These are phyloP conservation scores for Kwoniella mangroviensis DNA, from an alignment of 768 basidiomycete species.

Conservation along the genomic window DNA sequence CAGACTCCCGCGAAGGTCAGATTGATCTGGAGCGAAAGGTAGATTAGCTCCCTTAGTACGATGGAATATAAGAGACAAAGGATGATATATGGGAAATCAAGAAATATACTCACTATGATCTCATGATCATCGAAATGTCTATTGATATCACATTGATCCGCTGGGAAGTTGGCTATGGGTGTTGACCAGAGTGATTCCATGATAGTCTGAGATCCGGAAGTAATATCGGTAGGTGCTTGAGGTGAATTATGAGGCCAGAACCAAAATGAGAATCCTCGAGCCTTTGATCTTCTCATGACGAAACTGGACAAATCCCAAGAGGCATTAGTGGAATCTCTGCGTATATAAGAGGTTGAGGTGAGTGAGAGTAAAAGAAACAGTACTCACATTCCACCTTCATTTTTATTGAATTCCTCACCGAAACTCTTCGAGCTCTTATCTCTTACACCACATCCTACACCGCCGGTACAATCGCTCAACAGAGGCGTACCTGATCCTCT, in stretches of 20 bases:
- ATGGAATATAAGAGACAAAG: not conserved
- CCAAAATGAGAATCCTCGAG: conserved; percentile 20
- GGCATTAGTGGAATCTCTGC: no score
- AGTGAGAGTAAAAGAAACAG: not conserved
- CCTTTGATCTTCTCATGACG: conserved; percentile 21
- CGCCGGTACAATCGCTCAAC: conserved; percentile 18
- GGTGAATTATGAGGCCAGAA: conserved; percentile 15
- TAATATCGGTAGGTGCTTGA: conserved; percentile 1
- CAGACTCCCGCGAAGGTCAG: conserved; percentile 20
- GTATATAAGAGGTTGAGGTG: no score
- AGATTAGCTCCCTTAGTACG: not conserved
- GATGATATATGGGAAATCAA: not conserved
- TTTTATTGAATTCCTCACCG: conserved; percentile 17
- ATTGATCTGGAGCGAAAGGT: conserved; percentile 9
- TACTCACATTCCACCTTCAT: conserved; percentile 21
- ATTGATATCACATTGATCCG: conserved; percentile 14
- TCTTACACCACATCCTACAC: conserved; percentile 17
- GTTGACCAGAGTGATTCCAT: conserved; percentile 7
- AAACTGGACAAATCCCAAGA: conserved; percentile 1
- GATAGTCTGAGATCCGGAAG: conserved; percentile 3
- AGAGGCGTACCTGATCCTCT: conserved; percentile 1
- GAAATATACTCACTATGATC: conserved; percentile 17
- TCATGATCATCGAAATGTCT: conserved; percentile 21
- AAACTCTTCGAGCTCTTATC: conserved; percentile 13
- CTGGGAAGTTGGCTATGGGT: conserved; percentile 20